These are phyloP conservation scores for Iris macrosiphon DNA, from an alignment of 106 monocot species.

Conservation along the genomic window DNA sequence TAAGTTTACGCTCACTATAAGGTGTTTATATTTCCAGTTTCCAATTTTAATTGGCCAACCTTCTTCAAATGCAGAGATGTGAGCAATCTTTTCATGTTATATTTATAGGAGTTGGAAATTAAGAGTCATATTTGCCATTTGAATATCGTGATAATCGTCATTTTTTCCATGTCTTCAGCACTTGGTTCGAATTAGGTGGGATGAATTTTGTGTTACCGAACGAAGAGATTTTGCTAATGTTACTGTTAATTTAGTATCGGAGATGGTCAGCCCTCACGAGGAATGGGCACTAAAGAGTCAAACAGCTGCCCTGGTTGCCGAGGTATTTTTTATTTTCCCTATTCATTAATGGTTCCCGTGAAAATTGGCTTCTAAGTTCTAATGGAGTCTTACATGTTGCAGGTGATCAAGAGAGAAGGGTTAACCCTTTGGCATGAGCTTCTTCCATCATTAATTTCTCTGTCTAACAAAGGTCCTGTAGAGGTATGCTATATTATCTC, in stretches of 20 bases:
- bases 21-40: too few species aligned
- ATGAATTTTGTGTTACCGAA: slow-evolving; percentile 60
- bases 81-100: too few species aligned
- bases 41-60: too few species aligned
- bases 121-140: too few species aligned
- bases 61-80: too few species aligned
- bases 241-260: slow-evolving; percentile 50
- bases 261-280: slow-evolving; percentile 61
- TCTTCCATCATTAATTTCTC: slow-evolving; percentile 70
- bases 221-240: slow-evolving; percentile 69
- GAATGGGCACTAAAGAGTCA: slow-evolving; percentile 98
- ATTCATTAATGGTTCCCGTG: background rate
- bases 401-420: slow-evolving; percentile 93
- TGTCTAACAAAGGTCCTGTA: slow-evolving; percentile 73
- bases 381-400: slow-evolving; percentile 3
- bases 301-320: slow-evolving; percentile 85
- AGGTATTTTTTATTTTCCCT: slow-evolving; percentile 36
- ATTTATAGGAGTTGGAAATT: too few species aligned
- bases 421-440: slow-evolving; percentile 72
- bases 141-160: background rate
- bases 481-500: slow-evolving; percentile 43
- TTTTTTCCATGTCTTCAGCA: slow-evolving; percentile 41
- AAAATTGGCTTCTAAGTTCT: background rate
- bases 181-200: slow-evolving; percentile 93
- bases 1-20: too few species aligned